Percentiles rank a stretch among this genome's conserved stretches.
These are phyloP conservation scores for Yarrowia hollandica DNA, from an alignment of 805 yeast genomes.

Conservation along the genomic window DNA sequence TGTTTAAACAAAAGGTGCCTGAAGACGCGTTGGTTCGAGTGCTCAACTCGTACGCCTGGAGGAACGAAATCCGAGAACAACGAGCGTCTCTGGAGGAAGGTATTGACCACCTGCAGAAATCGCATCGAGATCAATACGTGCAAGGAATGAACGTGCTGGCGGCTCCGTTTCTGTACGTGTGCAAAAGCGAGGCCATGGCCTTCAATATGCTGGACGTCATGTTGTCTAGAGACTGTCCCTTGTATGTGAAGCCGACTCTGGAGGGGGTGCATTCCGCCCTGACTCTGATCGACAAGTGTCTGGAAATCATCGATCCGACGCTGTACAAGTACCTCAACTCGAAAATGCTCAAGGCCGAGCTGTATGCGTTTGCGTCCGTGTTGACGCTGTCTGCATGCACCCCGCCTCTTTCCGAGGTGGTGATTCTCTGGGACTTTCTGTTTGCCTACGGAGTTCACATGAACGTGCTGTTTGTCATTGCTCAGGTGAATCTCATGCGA, in stretches of 20 bases:
- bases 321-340: conserved; percentile 59
- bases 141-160: conserved; percentile 88
- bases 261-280: conserved; percentile 80
- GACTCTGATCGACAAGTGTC: conserved; percentile 67
- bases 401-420: conserved; percentile 73
- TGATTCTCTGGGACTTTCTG: conserved; percentile 84
- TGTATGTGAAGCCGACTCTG: conserved; percentile 72
- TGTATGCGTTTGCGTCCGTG: conserved; percentile 76
- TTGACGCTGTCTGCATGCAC: conserved; percentile 85
- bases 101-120: conserved; percentile 5
- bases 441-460: conserved; percentile 89
- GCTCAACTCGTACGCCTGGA: conserved; percentile 67
- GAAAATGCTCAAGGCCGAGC: conserved; percentile 73
- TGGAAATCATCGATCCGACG: conserved; percentile 71
- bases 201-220: conserved; percentile 67
- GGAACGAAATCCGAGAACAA: conserved; percentile 24
- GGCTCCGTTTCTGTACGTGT: conserved; percentile 77
- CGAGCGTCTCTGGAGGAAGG: conserved; percentile 10
- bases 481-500: conserved; percentile 73
- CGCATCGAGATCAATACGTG: conserved; percentile 56
- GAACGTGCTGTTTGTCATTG: conserved; percentile 80
- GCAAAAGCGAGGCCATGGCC: conserved; percentile 83
- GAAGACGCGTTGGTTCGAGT: conserved; percentile 69
- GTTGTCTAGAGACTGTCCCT: conserved; percentile 65
- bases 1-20: conserved; percentile 63